Conservation (phyloP, 1,139 yeast genomes). For the Kurtzmaniella natalensis region DNA sequence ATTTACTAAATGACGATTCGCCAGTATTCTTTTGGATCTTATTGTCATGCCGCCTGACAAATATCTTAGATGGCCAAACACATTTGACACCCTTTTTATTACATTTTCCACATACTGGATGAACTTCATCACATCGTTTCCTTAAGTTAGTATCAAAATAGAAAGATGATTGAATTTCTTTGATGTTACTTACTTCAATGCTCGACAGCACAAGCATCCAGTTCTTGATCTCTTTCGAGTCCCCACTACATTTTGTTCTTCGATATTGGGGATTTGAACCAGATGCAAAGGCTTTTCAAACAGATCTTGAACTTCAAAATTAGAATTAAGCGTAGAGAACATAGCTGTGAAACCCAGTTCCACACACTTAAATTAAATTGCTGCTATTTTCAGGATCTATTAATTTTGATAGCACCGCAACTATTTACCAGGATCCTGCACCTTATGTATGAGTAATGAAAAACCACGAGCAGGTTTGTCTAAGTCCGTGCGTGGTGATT, state of each 20-base stretch:
- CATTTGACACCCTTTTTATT: conserved; percentile 18
- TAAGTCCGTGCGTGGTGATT: too few species aligned
- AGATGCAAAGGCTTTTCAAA: background rate
- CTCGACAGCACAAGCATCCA: conserved; percentile 7
- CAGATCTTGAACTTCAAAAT: conserved; percentile 2
- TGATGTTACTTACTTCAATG: conserved; percentile 4
- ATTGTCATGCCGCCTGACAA: too few species aligned
- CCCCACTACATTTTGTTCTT: conserved; percentile 7
- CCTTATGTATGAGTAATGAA: too few species aligned
- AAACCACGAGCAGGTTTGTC: too few species aligned
- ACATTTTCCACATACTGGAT: conserved; percentile 24
- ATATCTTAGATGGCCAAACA: conserved; percentile 9
- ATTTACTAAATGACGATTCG: too few species aligned
- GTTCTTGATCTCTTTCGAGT: conserved; percentile 3
- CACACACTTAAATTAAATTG: too few species aligned
- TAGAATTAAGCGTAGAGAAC: background rate
- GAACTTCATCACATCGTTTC: conserved; percentile 25
- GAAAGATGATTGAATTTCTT: background rate
- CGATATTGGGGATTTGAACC: conserved; percentile 2
- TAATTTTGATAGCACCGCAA: too few species aligned
- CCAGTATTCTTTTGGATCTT: too few species aligned
- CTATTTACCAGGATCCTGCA: too few species aligned
- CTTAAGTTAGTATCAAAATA: conserved; percentile 4
- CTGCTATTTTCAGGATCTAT: too few species aligned
- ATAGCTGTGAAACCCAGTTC: too few species aligned